These are phyloP conservation scores for Exutisphaerella laricina DNA, from an alignment of 2,329 filamentous ascomycete genomes.

Conservation along the genomic window DNA sequence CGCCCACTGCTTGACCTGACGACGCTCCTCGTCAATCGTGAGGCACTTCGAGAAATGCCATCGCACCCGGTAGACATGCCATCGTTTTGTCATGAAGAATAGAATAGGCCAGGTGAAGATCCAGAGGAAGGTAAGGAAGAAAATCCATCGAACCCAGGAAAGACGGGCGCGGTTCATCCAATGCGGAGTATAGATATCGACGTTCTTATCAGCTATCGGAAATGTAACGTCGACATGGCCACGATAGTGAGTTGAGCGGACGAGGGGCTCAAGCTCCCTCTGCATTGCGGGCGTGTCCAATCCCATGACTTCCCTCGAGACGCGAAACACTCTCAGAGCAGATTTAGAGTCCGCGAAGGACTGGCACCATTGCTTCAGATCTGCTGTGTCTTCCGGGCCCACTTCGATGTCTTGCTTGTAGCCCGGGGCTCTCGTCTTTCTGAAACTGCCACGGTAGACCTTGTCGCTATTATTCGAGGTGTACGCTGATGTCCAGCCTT, in stretches of 20 bases:
- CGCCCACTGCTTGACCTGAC: slow-evolving; percentile 44
- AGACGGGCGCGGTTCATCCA: slow-evolving; percentile 60
- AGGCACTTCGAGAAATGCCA: slow-evolving; percentile 51
- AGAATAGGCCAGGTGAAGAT: slow-evolving; percentile 66
- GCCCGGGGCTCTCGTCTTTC: slow-evolving; percentile 48
- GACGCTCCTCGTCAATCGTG: not conserved
- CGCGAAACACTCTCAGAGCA: slow-evolving; percentile 49
- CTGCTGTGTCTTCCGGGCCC: slow-evolving; percentile 35
- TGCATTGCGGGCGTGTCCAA: slow-evolving; percentile 55
- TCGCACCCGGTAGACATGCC: slow-evolving; percentile 59
- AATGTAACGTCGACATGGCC: slow-evolving; percentile 57
- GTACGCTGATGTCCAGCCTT: slow-evolving; percentile 27
- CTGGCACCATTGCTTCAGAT: slow-evolving; percentile 60
- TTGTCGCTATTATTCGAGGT: slow-evolving; percentile 56
- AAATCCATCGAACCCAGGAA: slow-evolving; percentile 61
- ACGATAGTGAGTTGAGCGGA: slow-evolving; percentile 62
- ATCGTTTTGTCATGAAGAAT: slow-evolving; percentile 61
- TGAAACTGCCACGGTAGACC: slow-evolving; percentile 59
- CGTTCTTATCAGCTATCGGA: slow-evolving; percentile 50
- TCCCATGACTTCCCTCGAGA: slow-evolving; percentile 48
- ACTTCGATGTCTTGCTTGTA: slow-evolving; percentile 44
- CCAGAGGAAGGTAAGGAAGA: slow-evolving; percentile 62
- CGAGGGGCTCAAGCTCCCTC: slow-evolving; percentile 50
- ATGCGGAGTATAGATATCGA: slow-evolving; percentile 61
- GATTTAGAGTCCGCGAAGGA: slow-evolving; percentile 57